Base-by-base conservation (phyloP, 73 alveolate genomes). In the Tetrahymena borealis region DNA sequence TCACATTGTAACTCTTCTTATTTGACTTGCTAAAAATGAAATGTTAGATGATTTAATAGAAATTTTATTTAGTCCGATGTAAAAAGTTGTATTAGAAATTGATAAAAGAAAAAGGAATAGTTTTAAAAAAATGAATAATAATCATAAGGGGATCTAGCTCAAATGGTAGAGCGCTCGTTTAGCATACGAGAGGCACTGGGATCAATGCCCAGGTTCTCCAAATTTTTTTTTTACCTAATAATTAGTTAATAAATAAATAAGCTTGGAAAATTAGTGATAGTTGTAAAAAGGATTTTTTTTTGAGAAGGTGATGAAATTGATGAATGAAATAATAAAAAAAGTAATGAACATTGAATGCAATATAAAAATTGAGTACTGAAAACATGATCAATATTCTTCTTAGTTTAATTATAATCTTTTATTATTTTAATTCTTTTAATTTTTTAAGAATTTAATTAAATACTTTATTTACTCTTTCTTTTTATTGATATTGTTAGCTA, bases 181-280 rank as follows among this genome's bases (percentile, higher is more conserved):
- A 85, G 91, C 90, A 94, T 90, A n/a, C 95, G 33, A 18, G 90
- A 40, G 95, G 94, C 41, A 94, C 90, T 38, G 90, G 90, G 32
- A 35, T 85, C 38, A 94, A 94, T n/a, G 43, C 94, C 39, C 90
- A 78, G 41, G 94, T 78, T 32, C n/a, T n/a, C n/a, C n/a, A n/a
- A n/a, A n/a, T n/a, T 18, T 91, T 24, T 43, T 18, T n/a, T n/a
- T 18, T 28, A 91, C 15, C 39, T 43, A 1, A 33, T 43, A 60
- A 91, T 39, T 16, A 93, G 94, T 28, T 43, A n/a, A 28, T 32
- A 28, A 15, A 60, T 91, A 91, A 12, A 43, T 2, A 32, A 93
- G 78, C 40, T 33, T 85, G 90, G 79, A 33, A 60, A 79, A 24
- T 79, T 38, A 79, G 91, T 79, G 79, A 40, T 32, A 92, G 37